These are phyloP conservation scores for Boletellus ananiceps DNA, from an alignment of 768 basidiomycete genomes.

Conservation along the genomic window DNA sequence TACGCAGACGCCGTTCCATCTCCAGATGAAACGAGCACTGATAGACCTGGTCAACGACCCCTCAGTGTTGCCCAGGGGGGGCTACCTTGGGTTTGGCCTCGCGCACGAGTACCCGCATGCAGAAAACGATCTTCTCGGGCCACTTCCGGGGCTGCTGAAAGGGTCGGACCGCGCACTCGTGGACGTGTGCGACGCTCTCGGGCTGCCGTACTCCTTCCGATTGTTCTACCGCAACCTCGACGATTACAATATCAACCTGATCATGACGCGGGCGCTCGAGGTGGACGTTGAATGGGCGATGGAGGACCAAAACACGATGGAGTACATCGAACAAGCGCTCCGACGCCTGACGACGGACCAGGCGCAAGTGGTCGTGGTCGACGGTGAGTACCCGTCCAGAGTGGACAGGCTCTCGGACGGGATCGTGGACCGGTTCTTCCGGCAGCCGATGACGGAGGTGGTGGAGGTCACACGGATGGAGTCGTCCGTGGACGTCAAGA, in stretches of 20 bases:
- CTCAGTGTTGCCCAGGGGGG: background rate
- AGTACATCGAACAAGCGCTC: background rate
- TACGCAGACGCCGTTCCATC: background rate
- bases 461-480: conserved; percentile 10
- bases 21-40: background rate
- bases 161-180: background rate
- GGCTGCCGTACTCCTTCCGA: conserved; percentile 1
- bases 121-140: background rate
- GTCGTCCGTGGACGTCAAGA: background rate
- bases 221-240: background rate
- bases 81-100: conserved; percentile 6
- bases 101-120: background rate
- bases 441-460: conserved; percentile 4
- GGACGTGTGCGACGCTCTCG: conserved; percentile 1
- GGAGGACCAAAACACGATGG: accelerated
- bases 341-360: background rate
- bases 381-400: background rate
- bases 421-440: background rate
- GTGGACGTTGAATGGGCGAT: background rate
- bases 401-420: background rate
- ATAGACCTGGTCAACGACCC: background rate
- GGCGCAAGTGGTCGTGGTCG: conserved; percentile 1
- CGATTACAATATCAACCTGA: accelerated
- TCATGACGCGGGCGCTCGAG: background rate
- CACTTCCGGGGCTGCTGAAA: background rate